Base-by-base conservation (phyloP, 352 stramenopile genomes). In the Pythium graminicola region DNA sequence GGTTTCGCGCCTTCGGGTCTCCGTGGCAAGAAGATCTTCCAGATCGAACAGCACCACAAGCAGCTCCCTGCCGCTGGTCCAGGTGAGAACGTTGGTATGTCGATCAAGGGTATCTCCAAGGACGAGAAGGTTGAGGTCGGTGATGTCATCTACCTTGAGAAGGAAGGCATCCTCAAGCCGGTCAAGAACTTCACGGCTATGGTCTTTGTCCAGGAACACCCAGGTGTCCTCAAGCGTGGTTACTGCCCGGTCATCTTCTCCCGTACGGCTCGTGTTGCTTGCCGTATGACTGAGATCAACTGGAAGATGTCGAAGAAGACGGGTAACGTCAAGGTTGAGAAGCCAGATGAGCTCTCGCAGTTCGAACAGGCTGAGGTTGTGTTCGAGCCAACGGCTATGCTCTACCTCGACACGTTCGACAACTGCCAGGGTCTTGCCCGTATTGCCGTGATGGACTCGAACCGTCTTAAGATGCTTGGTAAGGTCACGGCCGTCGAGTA, bases 231-330 rank as follows among this genome's bases (percentile, higher is more conserved):
- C 60, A 89, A 87, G 75, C 65, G 68, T 46, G 65, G 65, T 54
- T 92, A 89, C 67, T 74, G 65, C 48, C 81, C 77, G 29, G 67
- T 92, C 49, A 73, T 88, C 64, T 86, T 88, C 64, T 92, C 69
- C 50, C 81, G 76, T 78, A 92, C 74, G 35, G 78, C 81, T 31
- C 83, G 84, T 77, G 81, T 92, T 56, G 74, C 81, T 10, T 91
- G 81, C 64, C 80, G 84, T 67, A 88, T 91, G 75, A 79, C 69
- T 47, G 77, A 76, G 54, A 92, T 85, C 58, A 70, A 87, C 41
- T 89, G 76, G 76, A 92, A 92, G 81, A 69, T 77, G 68, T 78
- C 69, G 46, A 87, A 89, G 77, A 89, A 89, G 78, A 93, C 78
- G 29, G 78, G 78, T 63, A 75, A 77, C 63, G 49, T 72, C 46